Percentiles rank a stretch among this genome's conserved stretches.
Evolutionary conservation across 164 flowering plant genomes (phyloP).

Genomic region (Amborella trichopoda): DNA sequence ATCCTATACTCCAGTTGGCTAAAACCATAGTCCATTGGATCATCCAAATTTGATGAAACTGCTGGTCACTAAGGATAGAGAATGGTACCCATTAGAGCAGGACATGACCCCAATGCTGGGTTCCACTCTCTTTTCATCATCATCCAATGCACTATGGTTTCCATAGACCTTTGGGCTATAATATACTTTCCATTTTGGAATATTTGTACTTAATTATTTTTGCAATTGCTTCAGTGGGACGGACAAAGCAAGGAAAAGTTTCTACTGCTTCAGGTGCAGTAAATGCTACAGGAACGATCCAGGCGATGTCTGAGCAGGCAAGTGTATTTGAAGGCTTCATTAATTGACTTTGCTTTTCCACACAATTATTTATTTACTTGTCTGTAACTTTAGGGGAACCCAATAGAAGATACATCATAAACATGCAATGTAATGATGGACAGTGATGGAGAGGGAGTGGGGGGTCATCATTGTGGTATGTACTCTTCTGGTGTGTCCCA

Average conservation of each 20-base stretch:
- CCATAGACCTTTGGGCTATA: neutral
- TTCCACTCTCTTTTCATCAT: too few relatives aligned
- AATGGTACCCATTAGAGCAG: too few relatives aligned
- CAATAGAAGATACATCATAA: neutral
- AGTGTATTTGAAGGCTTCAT: neutral
- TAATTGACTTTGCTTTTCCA: neutral
- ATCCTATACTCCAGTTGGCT: too few relatives aligned
- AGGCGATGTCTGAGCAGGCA: conserved; percentile 57
- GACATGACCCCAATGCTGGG: too few relatives aligned
- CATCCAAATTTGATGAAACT: too few relatives aligned
- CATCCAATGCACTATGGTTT: too few relatives aligned
- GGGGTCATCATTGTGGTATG: neutral
- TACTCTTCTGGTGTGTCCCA: neutral
- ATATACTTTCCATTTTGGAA: neutral
- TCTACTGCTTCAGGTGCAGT: conserved; percentile 14
- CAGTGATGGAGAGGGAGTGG: neutral
- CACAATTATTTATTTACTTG: neutral
- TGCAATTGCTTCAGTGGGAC: neutral
- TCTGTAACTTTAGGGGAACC: neutral
- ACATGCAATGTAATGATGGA: neutral
- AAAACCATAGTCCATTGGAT: too few relatives aligned
- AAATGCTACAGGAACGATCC: conserved; percentile 26
- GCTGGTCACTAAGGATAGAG: too few relatives aligned
- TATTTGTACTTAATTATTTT: neutral
- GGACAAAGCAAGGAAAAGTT: conserved; percentile 28